A percentile compares a stretch with the other conserved stretches of the same genome.
Conservation (phyloP, 2,329 filamentous ascomycete species). For the Periconia digitata region DNA sequence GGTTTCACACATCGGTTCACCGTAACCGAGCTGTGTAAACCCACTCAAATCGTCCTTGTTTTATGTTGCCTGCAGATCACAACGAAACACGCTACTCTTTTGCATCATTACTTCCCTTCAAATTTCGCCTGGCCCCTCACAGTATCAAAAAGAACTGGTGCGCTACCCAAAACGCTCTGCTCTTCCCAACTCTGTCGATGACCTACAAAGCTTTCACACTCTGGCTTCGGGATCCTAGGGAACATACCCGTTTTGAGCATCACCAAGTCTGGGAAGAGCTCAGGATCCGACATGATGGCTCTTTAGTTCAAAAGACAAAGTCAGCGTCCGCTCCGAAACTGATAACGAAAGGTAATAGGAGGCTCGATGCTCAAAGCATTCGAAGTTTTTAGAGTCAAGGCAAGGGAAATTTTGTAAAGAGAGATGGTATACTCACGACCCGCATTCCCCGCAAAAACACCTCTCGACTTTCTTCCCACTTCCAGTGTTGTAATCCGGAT, state of each 20-base stretch:
- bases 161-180: constrained; percentile 31
- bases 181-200: constrained; percentile 50
- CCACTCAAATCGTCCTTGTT: too few relatives aligned
- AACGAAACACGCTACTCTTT: too few relatives aligned
- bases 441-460: constrained; percentile 54
- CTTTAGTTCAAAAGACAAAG: too few relatives aligned
- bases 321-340: too few relatives aligned
- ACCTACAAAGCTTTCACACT: constrained; percentile 49
- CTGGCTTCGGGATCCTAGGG: constrained; percentile 50
- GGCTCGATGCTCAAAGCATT: not conserved
- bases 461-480: constrained; percentile 51
- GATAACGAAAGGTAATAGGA: not conserved
- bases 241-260: constrained; percentile 56
- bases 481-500: constrained; percentile 47
- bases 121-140: constrained; percentile 43
- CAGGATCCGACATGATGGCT: constrained; percentile 51
- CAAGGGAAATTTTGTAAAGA: not conserved
- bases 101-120: constrained; percentile 25
- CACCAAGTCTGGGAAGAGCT: constrained; percentile 44
- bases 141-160: constrained; percentile 43
- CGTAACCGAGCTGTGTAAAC: too few relatives aligned
- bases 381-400: too few relatives aligned
- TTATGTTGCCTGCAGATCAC: too few relatives aligned
- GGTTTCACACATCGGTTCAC: too few relatives aligned
- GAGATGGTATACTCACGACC: constrained; percentile 18